Evolutionary conservation across 2,329 filamentous ascomycete genomes (phyloP).

Genomic region (Fusarium setosum): DNA sequence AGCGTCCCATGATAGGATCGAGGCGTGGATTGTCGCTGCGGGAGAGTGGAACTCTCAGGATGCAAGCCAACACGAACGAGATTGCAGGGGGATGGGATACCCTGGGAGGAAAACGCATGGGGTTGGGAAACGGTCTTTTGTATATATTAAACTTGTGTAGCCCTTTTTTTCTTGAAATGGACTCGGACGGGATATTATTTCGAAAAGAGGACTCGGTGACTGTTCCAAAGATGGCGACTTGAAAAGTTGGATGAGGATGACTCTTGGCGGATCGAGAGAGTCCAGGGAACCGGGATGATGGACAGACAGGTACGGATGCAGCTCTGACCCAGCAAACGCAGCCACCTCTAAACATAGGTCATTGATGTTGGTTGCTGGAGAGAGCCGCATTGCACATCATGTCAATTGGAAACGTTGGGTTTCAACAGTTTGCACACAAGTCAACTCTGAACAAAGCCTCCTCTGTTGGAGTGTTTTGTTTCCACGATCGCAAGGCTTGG

Average conservation of each 20-base stretch:
- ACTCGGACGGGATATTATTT: no score
- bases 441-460: no score
- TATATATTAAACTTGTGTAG: no score
- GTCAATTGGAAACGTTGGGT: no score
- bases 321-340: neutral
- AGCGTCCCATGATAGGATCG: conserved; percentile 1
- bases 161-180: no score
- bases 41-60: conserved; percentile 13
- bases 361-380: conserved; percentile 1
- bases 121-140: neutral
- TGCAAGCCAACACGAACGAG: conserved; percentile 4
- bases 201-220: no score
- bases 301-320: conserved; percentile 16
- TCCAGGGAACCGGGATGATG: neutral
- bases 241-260: no score
- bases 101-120: neutral
- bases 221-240: no score
- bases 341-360: conserved; percentile 29
- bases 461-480: no score
- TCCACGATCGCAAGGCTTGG: no score
- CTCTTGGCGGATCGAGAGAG: no score
- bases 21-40: conserved; percentile 19
- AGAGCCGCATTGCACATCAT: conserved; percentile 32
- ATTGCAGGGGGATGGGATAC: neutral
- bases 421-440: no score